Evolutionary conservation across 768 basidiomycete genomes (phyloP).

Genomic region (Suillus subluteus): DNA sequence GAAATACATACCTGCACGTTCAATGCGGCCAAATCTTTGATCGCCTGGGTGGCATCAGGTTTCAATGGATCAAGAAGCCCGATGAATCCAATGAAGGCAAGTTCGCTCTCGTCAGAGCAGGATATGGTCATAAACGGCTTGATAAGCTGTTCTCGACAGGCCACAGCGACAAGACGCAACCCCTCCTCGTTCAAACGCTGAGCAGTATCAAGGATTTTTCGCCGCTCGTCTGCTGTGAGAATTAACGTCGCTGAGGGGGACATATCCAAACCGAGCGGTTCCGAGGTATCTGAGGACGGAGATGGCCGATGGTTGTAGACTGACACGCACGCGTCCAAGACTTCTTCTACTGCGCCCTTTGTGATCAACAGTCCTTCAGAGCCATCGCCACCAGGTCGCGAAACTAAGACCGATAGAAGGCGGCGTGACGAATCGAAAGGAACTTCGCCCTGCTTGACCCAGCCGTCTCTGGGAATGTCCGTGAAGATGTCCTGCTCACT

Average conservation of each 20-base stretch:
- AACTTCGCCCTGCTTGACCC: slow-evolving; percentile 38
- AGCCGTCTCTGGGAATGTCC: slow-evolving; percentile 20
- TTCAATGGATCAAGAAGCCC: slow-evolving; percentile 36
- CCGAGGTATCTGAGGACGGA: not conserved
- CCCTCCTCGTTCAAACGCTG: slow-evolving; percentile 35
- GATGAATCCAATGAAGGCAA: slow-evolving; percentile 33
- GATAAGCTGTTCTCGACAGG: slow-evolving; percentile 24
- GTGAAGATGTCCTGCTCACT: slow-evolving; percentile 16
- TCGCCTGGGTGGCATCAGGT: slow-evolving; percentile 35
- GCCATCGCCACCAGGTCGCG: slow-evolving; percentile 19
- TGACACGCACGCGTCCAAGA: slow-evolving; percentile 33
- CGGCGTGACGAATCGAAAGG: slow-evolving; percentile 41
- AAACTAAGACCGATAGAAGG: slow-evolving; percentile 39
- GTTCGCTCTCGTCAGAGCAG: slow-evolving; percentile 31
- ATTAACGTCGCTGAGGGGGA: slow-evolving; percentile 20
- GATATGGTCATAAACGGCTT: slow-evolving; percentile 24
- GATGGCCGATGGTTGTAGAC: slow-evolving; percentile 16
- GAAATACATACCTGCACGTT: slow-evolving; percentile 31
- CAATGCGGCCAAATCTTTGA: slow-evolving; percentile 29
- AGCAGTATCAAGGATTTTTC: slow-evolving; percentile 29
- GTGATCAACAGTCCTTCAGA: slow-evolving; percentile 31
- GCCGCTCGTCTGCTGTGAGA: slow-evolving; percentile 25
- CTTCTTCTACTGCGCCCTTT: slow-evolving; percentile 37
- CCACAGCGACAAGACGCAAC: slow-evolving; percentile 34
- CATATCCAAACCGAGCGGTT: slow-evolving; percentile 16